These are phyloP conservation scores for Saitozyma sp. DNA, from an alignment of 768 basidiomycete species.

Conservation along the genomic window DNA sequence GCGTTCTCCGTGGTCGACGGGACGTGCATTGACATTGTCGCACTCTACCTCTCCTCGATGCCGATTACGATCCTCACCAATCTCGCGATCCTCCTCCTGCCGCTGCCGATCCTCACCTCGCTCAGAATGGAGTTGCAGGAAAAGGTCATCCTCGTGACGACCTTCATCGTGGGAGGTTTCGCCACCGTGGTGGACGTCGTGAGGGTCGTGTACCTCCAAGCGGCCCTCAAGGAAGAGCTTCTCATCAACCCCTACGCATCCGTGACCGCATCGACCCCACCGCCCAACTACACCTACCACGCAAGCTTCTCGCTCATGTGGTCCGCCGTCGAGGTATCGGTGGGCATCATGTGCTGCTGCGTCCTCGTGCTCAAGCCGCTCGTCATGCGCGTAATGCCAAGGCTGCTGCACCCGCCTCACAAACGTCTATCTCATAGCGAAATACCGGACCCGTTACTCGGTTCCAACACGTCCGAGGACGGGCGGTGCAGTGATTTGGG, in stretches of 20 bases:
- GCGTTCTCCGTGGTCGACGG: slow-evolving; percentile 26
- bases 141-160: slow-evolving; percentile 45
- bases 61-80: slow-evolving; percentile 51
- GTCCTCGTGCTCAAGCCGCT: slow-evolving; percentile 49
- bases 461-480: too few relatives aligned
- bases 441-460: too few relatives aligned
- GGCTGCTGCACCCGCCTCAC: slow-evolving; percentile 12
- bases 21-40: slow-evolving; percentile 42
- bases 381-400: slow-evolving; percentile 40
- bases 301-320: slow-evolving; percentile 45
- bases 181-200: slow-evolving; percentile 50
- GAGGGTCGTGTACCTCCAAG: slow-evolving; percentile 46
- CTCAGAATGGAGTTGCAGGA: slow-evolving; percentile 46
- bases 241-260: slow-evolving; percentile 3
- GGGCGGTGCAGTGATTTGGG: too few relatives aligned
- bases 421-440: too few relatives aligned
- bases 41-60: slow-evolving; percentile 45
- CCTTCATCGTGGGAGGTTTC: slow-evolving; percentile 49
- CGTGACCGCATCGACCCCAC: slow-evolving; percentile 13
- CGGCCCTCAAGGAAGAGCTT: slow-evolving; percentile 34
- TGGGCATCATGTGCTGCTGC: slow-evolving; percentile 46
- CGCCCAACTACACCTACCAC: slow-evolving; percentile 37
- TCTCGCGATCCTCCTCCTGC: slow-evolving; percentile 45
- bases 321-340: slow-evolving; percentile 45
- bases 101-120: slow-evolving; percentile 48